phyloP scores from a whole-genome alignment of 1,284 basidiomycete species.

The Pseudozyma thailandica region DNA sequence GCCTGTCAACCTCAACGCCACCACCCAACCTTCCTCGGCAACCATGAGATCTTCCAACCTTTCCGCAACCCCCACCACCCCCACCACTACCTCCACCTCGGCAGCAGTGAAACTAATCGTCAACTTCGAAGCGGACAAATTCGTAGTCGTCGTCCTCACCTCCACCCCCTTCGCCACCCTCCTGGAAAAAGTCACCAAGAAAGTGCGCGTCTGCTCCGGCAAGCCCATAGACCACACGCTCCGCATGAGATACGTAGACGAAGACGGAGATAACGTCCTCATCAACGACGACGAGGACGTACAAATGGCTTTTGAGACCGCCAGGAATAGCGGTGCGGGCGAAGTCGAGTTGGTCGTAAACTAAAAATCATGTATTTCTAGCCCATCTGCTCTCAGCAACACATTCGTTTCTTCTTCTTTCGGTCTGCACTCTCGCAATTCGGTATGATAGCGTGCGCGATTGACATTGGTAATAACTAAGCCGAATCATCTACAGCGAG shows the following conservation, averaged over 20 bases:
- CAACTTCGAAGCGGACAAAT: conserved; percentile 87
- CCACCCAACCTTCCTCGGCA: conserved; percentile 7
- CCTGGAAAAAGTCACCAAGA: conserved; percentile 87
- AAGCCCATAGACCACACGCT: conserved; percentile 26
- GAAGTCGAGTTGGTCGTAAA: conserved; percentile 53
- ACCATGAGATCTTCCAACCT: conserved; percentile 3
- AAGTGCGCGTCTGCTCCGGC: conserved; percentile 77
- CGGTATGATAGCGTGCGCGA: no score
- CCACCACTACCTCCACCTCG: conserved; percentile 8
- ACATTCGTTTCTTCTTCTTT: no score
- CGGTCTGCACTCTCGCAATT: no score
- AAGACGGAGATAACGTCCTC: conserved; percentile 64
- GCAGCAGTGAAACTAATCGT: conserved; percentile 71
- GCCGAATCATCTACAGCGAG: conserved; percentile 4
- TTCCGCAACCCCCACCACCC: background rate
- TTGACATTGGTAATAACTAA: no score
- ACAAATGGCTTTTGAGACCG: conserved; percentile 62
- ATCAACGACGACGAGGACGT: conserved; percentile 66
- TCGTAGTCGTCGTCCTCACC: conserved; percentile 86
- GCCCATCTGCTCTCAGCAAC: no score
- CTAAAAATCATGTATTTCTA: conserved; percentile 12
- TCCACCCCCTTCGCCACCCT: conserved; percentile 81
- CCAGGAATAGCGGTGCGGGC: conserved; percentile 8
- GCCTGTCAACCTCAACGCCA: conserved; percentile 43
- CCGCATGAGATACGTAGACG: conserved; percentile 61